Evolutionary conservation across 306 rosid species (phyloP), one percentile per base, ranked within the genome.

Genomic region (Malus sylvestris): DNA sequence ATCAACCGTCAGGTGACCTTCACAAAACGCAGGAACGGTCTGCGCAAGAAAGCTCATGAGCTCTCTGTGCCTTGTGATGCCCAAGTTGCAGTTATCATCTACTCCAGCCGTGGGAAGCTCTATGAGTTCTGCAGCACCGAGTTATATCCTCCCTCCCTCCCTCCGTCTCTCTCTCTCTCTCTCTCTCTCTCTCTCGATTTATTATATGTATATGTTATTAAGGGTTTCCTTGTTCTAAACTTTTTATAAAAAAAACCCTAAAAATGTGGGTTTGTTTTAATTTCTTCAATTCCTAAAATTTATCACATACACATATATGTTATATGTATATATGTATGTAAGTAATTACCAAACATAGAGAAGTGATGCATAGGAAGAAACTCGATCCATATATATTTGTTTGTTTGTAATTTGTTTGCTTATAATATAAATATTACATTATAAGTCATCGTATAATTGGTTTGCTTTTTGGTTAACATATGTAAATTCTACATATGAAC

Each of bases 41-140:
- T 93, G 81, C 75, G 89, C 59, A 93, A 93, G 97, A 93, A 93
- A 80, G 96, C 97, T 2, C 84, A 75, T 30, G 98, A 93, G 87
- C 93, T 93, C 14, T 88, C 93, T 51, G 93, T 93, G 70, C 84
- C 87, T 2, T 93, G 98, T 15, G 98, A 93, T 78, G 95, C 91
- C 76, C 93, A 89, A 70, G 89, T 93, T 12, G 98, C 88, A 19
- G 86, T 93, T 12, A 84, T 93, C 71, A 83, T 93, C 81, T 88
- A 90, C 84, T 91, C 93, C 67, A 83, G 84, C 86, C 88, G 91
- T 63, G 97, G 98, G 75, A 89, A 89, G 81, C 91, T 93, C 86
- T 93, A 79, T 62, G 89, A 93, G 78, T 93, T 84, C 78, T 88
- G 92, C 82, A 89, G 86, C 85, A 67, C 85, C 0, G 91, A 93